Evolutionary conservation across 345 rosid genomes (phyloP).

Genomic region (Bruguiera gymnorhiza): DNA sequence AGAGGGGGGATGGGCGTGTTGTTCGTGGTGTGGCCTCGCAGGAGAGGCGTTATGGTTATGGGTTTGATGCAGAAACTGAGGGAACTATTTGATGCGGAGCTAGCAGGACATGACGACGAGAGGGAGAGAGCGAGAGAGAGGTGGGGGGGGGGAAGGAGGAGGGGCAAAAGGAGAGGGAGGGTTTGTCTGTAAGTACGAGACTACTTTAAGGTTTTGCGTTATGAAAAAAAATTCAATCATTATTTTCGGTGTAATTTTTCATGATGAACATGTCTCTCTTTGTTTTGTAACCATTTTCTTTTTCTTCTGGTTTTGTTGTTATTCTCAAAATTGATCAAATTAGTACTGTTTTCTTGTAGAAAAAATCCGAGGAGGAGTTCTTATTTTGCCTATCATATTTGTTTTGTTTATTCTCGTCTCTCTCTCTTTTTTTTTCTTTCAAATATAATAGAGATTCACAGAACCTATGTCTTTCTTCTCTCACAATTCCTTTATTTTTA

Average conservation of each 20-base stretch:
- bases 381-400: no score
- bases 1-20: neutral
- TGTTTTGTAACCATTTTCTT: no score
- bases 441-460: no score
- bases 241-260: constrained; percentile 19
- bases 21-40: neutral
- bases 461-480: no score
- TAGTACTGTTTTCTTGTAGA: no score
- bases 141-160: neutral
- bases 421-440: no score
- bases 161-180: neutral
- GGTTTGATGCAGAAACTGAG: constrained; percentile 34
- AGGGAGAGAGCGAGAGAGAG: neutral
- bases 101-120: constrained; percentile 18
- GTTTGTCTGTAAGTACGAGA: constrained; percentile 12
- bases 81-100: constrained; percentile 19
- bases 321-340: no score
- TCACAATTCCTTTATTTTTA: no score
- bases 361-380: no score
- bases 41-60: constrained; percentile 23
- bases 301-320: no score
- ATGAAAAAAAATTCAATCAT: constrained; percentile 19
- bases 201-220: constrained; percentile 30
- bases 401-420: no score
- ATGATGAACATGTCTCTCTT: neutral